These are phyloP conservation scores for Colletotrichum sp. DNA, from an alignment of 2,329 filamentous ascomycete species.

Conservation along the genomic window DNA sequence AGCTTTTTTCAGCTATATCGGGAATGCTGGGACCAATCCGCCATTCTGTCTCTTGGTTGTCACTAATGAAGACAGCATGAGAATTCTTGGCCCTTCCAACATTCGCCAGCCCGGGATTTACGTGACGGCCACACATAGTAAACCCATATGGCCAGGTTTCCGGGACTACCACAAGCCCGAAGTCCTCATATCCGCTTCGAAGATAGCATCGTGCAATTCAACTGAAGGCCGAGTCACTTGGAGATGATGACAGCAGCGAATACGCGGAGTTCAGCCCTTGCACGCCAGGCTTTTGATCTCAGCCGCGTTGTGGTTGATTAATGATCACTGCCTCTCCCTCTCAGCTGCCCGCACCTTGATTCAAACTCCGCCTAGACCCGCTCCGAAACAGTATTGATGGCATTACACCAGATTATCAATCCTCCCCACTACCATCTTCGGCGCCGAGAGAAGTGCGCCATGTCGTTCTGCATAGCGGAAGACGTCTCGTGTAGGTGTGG, in stretches of 20 bases:
- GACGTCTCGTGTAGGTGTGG: not conserved
- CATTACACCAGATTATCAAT: not conserved
- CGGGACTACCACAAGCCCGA: no score
- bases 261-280: not conserved
- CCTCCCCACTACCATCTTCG: not conserved
- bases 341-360: not conserved
- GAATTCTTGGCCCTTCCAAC: rapidly evolving
- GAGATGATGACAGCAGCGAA: not conserved
- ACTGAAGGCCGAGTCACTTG: not conserved
- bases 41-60: no score
- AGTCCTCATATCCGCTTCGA: no score
- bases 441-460: not conserved
- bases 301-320: not conserved
- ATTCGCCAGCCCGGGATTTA: no score
- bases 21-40: no score
- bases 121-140: no score
- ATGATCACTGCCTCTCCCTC: not conserved
- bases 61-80: no score
- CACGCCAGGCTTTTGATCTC: rapidly evolving
- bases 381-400: not conserved
- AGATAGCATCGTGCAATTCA: no score
- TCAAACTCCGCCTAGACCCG: not conserved
- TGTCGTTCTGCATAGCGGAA: rapidly evolving
- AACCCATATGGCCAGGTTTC: no score
- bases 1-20: no score